Base-by-base conservation (phyloP, 306 rosid species). In the Cucumis hystrix region DNA sequence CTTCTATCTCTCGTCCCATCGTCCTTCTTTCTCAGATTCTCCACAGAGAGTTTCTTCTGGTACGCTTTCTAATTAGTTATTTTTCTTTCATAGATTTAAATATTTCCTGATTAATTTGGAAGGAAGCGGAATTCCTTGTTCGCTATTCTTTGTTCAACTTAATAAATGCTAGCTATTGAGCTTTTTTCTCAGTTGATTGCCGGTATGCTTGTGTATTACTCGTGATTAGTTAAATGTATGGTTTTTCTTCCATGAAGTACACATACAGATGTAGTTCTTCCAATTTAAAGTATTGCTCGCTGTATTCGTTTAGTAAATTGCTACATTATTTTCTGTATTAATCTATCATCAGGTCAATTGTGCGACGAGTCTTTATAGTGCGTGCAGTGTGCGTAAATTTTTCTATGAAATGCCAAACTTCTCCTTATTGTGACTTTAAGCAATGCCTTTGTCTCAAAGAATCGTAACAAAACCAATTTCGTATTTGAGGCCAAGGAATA, bases 1-100 rank as follows among this genome's bases (percentile, higher is more conserved):
- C 54, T 84, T 82, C 75, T 62, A 43, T 64, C 30, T 51, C 77
- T 71, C 85, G 40, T 77, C 88, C 37, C 84, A 83, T 65, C 75
- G 63, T 49, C 33, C 45, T 41, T 55, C 65, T 8, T 41, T 79
- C 80, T 37, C 52, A 39, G 45, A 41, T 78, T 13, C 40, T 65
- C 62, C 41, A 10, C 75, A 35, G 49, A 13, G 41, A 80, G 15
- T 47, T 37, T 59, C 68, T 47, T 60, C 60, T 20, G 86, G 86
- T 83, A 70, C 71, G 10, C 1, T 30, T 7, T 11, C 11, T 56
- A 35, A 25, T 43, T 17, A 16, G 10, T 52, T 15, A 52, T 52
- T 20, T 21, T 37, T 39, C 21, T 20, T 21, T 3, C 8, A 35
- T 39, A 4, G 39, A 59, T 55, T 75, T n/a, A 10, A 75, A 57